These are phyloP conservation scores for Somion occarium DNA, from an alignment of 1,284 basidiomycete genomes.

Conservation along the genomic window DNA sequence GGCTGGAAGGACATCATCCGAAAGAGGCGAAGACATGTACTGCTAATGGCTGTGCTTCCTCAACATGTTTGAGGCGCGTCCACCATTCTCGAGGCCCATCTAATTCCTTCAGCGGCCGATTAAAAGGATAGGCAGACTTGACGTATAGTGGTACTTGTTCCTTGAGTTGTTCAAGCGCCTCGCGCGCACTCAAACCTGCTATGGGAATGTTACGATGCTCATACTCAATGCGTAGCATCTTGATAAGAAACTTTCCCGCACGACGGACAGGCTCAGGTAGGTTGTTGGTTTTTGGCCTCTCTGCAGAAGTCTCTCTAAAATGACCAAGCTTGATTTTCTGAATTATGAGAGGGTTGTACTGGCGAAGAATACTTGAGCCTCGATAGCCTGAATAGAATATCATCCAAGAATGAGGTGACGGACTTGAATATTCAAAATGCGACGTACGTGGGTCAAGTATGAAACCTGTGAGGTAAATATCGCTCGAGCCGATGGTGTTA, in stretches of 20 bases:
- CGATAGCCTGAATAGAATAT: not conserved
- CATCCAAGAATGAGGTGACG: not conserved
- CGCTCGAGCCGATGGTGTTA: not conserved
- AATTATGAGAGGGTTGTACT: conserved; percentile 1
- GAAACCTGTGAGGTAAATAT: conserved; percentile 7
- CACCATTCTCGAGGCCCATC: conserved; percentile 5
- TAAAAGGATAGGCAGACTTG: conserved; percentile 1
- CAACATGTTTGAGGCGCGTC: not conserved
- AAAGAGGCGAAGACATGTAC: not conserved
- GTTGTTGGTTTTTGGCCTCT: not conserved
- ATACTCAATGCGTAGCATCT: conserved; percentile 5
- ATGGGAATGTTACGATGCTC: not conserved
- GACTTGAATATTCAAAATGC: not conserved
- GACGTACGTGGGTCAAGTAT: conserved; percentile 6
- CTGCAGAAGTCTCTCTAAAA: not conserved
- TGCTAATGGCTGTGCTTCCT: conserved; percentile 2
- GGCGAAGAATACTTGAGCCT: conserved; percentile 1
- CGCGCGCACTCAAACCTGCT: not conserved
- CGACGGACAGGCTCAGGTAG: not conserved
- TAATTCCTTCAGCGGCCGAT: not conserved
- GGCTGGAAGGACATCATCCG: not conserved
- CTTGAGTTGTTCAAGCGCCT: conserved; percentile 4
- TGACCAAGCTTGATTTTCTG: not conserved
- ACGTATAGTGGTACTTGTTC: conserved; percentile 1
- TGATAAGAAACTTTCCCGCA: conserved; percentile 1